phyloP scores from a whole-genome alignment of 768 basidiomycete species.

The Amanita pseudoporphyria region DNA sequence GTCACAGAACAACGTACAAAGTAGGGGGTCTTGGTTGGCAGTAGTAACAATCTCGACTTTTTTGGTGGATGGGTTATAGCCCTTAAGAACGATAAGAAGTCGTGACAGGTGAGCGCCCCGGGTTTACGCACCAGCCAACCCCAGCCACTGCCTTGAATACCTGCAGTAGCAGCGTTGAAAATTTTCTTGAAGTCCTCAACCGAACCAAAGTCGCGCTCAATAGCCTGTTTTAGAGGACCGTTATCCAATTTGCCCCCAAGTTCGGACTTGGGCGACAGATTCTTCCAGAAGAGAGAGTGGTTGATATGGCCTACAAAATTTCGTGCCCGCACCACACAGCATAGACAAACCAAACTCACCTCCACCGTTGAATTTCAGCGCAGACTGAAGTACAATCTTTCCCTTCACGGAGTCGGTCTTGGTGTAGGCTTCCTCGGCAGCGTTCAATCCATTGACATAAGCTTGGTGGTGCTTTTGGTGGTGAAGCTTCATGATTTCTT shows the following conservation, averaged over 20 bases:
- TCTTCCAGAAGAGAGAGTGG: conserved; percentile 97
- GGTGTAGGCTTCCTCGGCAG: conserved; percentile 78
- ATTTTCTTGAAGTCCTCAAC: conserved; percentile 79
- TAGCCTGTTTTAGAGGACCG: conserved; percentile 66
- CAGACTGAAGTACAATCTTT: conserved; percentile 77
- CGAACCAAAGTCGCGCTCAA: conserved; percentile 78
- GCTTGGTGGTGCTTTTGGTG: conserved; percentile 88
- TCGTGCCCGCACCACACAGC: neutral
- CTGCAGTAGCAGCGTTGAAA: conserved; percentile 83
- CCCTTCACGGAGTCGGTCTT: conserved; percentile 58
- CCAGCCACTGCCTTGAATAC: conserved; percentile 97
- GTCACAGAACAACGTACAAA: conserved; percentile 18
- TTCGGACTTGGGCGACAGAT: conserved; percentile 65
- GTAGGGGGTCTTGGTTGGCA: conserved; percentile 89
- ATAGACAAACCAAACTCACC: conserved; percentile 32
- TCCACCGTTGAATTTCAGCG: conserved; percentile 97
- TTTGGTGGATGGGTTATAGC: conserved; percentile 53
- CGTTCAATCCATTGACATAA: conserved; percentile 92
- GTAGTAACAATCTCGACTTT: conserved; percentile 90
- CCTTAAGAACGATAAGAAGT: conserved; percentile 29
- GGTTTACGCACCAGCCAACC: conserved; percentile 74
- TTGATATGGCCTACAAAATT: conserved; percentile 73
- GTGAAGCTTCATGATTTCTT: conserved; percentile 90
- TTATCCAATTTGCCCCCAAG: conserved; percentile 57
- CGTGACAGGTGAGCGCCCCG: neutral